Evolutionary conservation across 768 basidiomycete genomes (phyloP).

Genomic region (Tricholoma saponaceum): DNA sequence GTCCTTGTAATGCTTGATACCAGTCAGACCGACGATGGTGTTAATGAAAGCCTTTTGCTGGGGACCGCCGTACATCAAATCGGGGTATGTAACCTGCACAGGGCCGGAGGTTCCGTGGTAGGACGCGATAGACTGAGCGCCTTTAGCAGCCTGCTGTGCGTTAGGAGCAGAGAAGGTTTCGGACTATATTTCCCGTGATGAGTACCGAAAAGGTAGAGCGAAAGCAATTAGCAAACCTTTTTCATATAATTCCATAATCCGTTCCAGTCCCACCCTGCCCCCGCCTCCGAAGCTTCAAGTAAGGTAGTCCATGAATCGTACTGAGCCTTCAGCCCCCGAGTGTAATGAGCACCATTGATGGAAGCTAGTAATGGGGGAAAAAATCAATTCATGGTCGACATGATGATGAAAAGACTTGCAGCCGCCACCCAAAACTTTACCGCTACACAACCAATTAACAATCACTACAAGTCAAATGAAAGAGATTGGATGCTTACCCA

Average conservation of each 20-base stretch:
- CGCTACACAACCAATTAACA: conserved; percentile 21
- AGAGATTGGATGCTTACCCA: conserved; percentile 25
- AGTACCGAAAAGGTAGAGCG: neutral
- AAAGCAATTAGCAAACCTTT: conserved; percentile 29
- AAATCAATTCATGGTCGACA: neutral
- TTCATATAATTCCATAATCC: conserved; percentile 43
- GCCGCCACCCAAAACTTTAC: conserved; percentile 43
- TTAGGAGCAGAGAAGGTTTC: conserved; percentile 47
- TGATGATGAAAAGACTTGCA: conserved; percentile 21
- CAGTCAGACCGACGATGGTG: conserved; percentile 43
- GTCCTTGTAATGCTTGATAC: conserved; percentile 44
- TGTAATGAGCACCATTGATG: conserved; percentile 46
- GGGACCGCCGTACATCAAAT: conserved; percentile 53
- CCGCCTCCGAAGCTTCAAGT: conserved; percentile 34
- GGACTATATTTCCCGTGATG: conserved; percentile 24
- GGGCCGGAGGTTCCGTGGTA: conserved; percentile 54
- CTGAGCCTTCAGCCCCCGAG: conserved; percentile 38
- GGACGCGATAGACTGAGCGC: conserved; percentile 39
- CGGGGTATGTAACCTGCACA: conserved; percentile 49
- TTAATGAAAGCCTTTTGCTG: conserved; percentile 46
- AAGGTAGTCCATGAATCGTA: conserved; percentile 40
- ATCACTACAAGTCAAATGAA: neutral
- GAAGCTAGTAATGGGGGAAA: conserved; percentile 25
- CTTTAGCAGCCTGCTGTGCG: conserved; percentile 38
- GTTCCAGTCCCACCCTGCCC: conserved; percentile 45